Evolutionary conservation across 805 yeast genomes (phyloP).

Genomic region (Wickerhamomyces tratensis): DNA sequence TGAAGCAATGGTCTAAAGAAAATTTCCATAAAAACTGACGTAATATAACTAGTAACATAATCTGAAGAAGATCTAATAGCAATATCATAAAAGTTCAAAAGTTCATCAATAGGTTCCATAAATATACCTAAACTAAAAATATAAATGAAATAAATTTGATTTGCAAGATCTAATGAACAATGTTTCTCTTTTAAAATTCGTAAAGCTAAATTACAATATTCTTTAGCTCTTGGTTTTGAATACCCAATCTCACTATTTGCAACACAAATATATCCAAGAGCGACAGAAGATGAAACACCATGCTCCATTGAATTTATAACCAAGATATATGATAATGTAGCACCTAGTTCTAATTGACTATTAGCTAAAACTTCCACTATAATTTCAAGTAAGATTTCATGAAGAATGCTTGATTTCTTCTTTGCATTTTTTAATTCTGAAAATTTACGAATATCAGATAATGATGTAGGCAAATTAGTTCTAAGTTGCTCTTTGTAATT

Average conservation of each 20-base stretch:
- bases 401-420: slow-evolving; percentile 22
- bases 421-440: slow-evolving; percentile 16
- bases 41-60: slow-evolving; percentile 3
- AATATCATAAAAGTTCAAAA: slow-evolving; percentile 21
- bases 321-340: slow-evolving; percentile 23
- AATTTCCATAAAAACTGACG: slow-evolving; percentile 9
- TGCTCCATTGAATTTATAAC: slow-evolving; percentile 25
- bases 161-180: slow-evolving; percentile 25
- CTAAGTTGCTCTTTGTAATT: slow-evolving; percentile 14
- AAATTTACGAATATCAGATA: slow-evolving; percentile 27
- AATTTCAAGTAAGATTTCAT: slow-evolving; percentile 31
- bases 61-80: slow-evolving; percentile 13
- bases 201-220: slow-evolving; percentile 31
- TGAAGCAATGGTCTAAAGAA: slow-evolving; percentile 8
- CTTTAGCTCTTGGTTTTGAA: slow-evolving; percentile 28
- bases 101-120: slow-evolving; percentile 28
- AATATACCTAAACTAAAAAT: slow-evolving; percentile 30
- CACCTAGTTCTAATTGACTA: slow-evolving; percentile 19
- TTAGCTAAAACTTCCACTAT: slow-evolving; percentile 24
- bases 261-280: slow-evolving; percentile 28
- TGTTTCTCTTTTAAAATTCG: slow-evolving; percentile 25
- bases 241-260: slow-evolving; percentile 25
- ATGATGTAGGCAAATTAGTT: slow-evolving; percentile 28
- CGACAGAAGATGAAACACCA: slow-evolving; percentile 31
- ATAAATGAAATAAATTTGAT: slow-evolving; percentile 31